Conservation (phyloP, 306 rosid species). For the Corylus americana region DNA sequence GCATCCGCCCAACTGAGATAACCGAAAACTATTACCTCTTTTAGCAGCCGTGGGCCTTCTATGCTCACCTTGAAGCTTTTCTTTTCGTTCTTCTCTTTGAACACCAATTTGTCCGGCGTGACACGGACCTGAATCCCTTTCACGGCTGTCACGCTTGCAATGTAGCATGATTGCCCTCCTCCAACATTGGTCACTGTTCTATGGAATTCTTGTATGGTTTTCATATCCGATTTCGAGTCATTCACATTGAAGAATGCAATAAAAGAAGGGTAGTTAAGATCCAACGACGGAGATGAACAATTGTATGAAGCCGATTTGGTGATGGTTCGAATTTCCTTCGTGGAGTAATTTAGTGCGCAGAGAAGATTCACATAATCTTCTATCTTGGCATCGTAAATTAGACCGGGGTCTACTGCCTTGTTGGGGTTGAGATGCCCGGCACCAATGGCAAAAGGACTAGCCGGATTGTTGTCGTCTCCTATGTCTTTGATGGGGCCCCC, state of each 20-base stretch:
- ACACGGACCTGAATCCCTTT: constrained; percentile 43
- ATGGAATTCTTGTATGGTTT: constrained; percentile 30
- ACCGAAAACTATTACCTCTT: constrained; percentile 38
- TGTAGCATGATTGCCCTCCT: constrained; percentile 45
- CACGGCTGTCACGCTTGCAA: constrained; percentile 40
- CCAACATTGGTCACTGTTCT: constrained; percentile 59
- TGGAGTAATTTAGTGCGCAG: constrained; percentile 57
- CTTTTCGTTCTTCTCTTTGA: constrained; percentile 44
- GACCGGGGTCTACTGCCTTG: constrained; percentile 70
- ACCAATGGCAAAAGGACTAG: constrained; percentile 69
- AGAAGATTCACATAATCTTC: constrained; percentile 69
- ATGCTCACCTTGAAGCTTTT: constrained; percentile 46
- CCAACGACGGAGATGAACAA: constrained; percentile 51
- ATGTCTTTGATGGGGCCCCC: constrained; percentile 42
- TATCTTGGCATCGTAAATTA: constrained; percentile 49
- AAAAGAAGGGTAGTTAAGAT: constrained; percentile 80
- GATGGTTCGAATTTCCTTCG: constrained; percentile 41
- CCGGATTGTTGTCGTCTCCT: constrained; percentile 33
- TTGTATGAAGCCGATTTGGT: constrained; percentile 37
- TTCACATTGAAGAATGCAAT: constrained; percentile 40
- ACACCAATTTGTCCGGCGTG: constrained; percentile 42
- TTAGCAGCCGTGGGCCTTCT: constrained; percentile 27
- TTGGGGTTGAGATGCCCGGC: constrained; percentile 80
- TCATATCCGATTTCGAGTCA: not conserved
- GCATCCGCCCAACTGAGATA: constrained; percentile 52